Base-by-base conservation (phyloP, 1,139 yeast genomes). In the Williopsis jadinii region DNA sequence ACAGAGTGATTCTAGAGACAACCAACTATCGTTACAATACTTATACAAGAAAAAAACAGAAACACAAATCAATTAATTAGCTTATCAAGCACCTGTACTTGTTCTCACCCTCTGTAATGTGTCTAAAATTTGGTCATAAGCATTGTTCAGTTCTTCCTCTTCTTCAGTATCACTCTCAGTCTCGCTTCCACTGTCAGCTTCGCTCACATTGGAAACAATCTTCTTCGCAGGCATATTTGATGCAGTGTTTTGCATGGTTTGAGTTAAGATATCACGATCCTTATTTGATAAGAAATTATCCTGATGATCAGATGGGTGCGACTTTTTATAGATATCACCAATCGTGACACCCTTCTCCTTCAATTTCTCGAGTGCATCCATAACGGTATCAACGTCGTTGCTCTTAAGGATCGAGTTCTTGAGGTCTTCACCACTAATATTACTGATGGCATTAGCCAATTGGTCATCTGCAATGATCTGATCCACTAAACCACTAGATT, bases 291-390 rank as follows among this genome's bases (percentile, higher is more conserved):
- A 6, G 24, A 19, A 19, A 19, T 19, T 19, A 19, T 19, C 24
- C 6, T 19, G 24, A 4, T 19, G 24, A 19, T 19, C 24, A 19
- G 24, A 19, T 19, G 24, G 24, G 24, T 27, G 8, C 11, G 51
- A 51, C 38, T 67, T 67, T 39, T 67, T 67, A 54, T 77, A 82
- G 3, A 81, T 61, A 28, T 70, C 70, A 34, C 71, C 70, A 26
- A 82, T 54, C 10, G 72, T 63, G 12, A 80, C 65, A 0, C 86
- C 84, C 31, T 68, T 61, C 13, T 61, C 60, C 49, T 75, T 77
- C 46, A 81, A 62, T 13, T 61, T 61, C 32, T 70, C 73, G 45
- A 83, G 65, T 33, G 74, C 68, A 12, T 62, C 64, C 9, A 78
- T 68, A 24, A 80, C 66, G 37, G 72, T 69, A 36, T 74, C 71